Conservation (phyloP, 306 rosid species). For the Sechiopsis laciniata region DNA sequence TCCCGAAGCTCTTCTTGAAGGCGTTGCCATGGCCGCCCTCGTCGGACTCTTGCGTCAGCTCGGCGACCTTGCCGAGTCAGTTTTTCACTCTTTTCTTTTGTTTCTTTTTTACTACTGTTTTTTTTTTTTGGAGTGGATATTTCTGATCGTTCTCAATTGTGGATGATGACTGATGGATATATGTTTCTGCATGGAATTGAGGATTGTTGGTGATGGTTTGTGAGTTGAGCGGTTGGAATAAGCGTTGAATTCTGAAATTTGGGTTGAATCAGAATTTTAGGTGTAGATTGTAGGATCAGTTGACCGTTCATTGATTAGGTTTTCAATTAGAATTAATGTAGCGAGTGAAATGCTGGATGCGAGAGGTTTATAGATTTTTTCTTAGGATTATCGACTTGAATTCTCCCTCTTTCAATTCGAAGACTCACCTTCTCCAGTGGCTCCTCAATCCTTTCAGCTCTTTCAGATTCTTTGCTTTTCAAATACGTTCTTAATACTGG, state of each 20-base stretch:
- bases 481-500: background rate
- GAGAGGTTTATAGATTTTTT: background rate
- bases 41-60: constrained; percentile 93
- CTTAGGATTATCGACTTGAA: background rate
- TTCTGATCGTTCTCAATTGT: background rate
- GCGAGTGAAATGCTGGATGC: constrained; percentile 1
- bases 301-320: constrained; percentile 20
- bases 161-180: background rate
- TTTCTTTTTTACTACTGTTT: background rate
- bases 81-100: background rate
- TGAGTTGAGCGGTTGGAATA: constrained; percentile 19
- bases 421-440: too few relatives aligned
- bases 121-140: background rate
- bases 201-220: constrained; percentile 1
- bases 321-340: background rate
- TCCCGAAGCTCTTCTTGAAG: constrained; percentile 83
- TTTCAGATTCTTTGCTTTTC: background rate
- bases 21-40: constrained; percentile 79
- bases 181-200: constrained; percentile 10
- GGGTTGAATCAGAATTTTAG: constrained; percentile 14
- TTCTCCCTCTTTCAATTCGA: background rate
- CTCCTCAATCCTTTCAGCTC: too few relatives aligned
- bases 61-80: constrained; percentile 92
- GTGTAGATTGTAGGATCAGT: constrained; percentile 9
- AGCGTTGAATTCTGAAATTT: constrained; percentile 7